Base-by-base conservation (phyloP, 2,329 filamentous ascomycete species). In the Chaetoscypha palmicola region DNA sequence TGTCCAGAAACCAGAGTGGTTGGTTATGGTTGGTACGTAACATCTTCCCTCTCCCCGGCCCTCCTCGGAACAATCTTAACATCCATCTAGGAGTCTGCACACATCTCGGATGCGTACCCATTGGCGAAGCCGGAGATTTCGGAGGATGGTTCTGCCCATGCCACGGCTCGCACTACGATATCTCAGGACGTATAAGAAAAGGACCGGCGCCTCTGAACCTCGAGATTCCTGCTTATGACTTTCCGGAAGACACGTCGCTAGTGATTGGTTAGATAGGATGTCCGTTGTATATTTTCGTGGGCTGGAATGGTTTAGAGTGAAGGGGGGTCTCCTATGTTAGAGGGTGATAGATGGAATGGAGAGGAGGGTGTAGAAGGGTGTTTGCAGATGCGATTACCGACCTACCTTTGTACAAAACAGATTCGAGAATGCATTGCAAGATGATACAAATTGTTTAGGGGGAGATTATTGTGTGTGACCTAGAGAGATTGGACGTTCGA, bases 61-160 rank as follows among this genome's bases (percentile, higher is more conserved):
- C 60, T 43, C 21, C 0, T 16, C 28, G 10, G 2, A 12, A 38
- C n/a, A n/a, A n/a, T n/a, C n/a, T n/a, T n/a, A n/a, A 39, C 22
- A 33, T 2, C 11, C 9, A 20, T 31, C 47, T 54, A 91, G 87
- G 89, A 72, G 91, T 98, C 70, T 98, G 92, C 85, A 98, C 92
- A 64, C 92, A 98, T 72, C 76, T 98, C 65, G 92, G 92, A 72
- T 98, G 92, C 79, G 92, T 98, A 59, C 92, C 92, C 65, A 98
- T 98, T 63, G 92, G 94, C 64, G 92, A 98, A 76, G 88, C 92
- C 55, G 92, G 92, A 68, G 94, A 98, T 71, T 98, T 76, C 64
- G 92, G 92, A 67, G 92, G 92, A 66, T 98, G 92, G 92, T 98
- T 98, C 85, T 98, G 92, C 77, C 92, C 92, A 56, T 98, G 92